Evolutionary conservation across 2,329 filamentous ascomycete genomes (phyloP), one percentile per base, ranked within the genome.

Genomic region (Falciphora oryzae): DNA sequence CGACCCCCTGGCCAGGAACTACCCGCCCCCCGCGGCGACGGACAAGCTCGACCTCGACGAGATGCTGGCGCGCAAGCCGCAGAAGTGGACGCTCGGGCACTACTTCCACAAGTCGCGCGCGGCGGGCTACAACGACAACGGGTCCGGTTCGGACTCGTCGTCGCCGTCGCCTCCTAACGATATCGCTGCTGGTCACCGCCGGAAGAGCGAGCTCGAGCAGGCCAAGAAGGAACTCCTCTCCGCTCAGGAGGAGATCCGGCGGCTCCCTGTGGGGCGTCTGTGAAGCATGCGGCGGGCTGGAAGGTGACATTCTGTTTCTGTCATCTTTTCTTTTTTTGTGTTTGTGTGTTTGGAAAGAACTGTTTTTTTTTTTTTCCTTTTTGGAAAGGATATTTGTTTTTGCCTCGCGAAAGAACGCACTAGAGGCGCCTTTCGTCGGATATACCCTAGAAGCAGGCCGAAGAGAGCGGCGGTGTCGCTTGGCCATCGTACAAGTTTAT

Each of bases 151-250:
- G 44, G n/a, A n/a, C 44, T n/a, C 44, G 18, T 53, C 18, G 18
- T 53, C 22, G 7, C 18, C 44, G 44, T 10, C 44, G 22, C 10
- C 6, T 11, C 44, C 18, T 4, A 14, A 44, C 11, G 44, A 53
- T 25, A 11, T 25, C 3, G 22, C 44, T 22, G 44, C 44, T 18
- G 44, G 18, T 18, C 44, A 53, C n/a, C 44, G 44, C 44, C 61
- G 61, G 10, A 62, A 62, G 56, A 72, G 71, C 65, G 77, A 79
- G 59, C 75, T 84, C 56, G 80, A 81, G 63, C 75, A 77, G 50
- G 76, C 76, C 32, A 85, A 85, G 76, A 74, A 71, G 66, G 76
- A 81, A 44, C 73, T 85, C 22, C 75, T 81, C 22, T 75, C 75
- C 60, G 75, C 75, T 38, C 75, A 76, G 64, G 71, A 69, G 31